Evolutionary conservation across 1,284 basidiomycete species (phyloP).

Genomic region (Fereydounia khargensis): DNA sequence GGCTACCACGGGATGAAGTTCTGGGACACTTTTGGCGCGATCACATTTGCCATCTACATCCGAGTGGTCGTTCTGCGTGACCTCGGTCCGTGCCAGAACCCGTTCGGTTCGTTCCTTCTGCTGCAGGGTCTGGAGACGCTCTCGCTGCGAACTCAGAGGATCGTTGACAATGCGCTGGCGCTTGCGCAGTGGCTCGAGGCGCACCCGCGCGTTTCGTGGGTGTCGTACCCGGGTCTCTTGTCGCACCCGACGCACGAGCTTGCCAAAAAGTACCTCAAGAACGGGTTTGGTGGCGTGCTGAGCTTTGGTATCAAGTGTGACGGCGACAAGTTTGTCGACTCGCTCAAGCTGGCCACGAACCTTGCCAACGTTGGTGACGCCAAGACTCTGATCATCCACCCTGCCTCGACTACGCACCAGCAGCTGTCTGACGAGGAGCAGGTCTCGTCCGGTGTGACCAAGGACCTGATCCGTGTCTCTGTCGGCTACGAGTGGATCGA

Average conservation of each 20-base stretch:
- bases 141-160: constrained; percentile 72
- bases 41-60: constrained; percentile 73
- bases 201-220: constrained; percentile 74
- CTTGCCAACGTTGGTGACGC: constrained; percentile 51
- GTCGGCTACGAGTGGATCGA: constrained; percentile 82
- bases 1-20: constrained; percentile 72
- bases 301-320: constrained; percentile 78
- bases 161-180: constrained; percentile 72
- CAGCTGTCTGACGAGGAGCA: constrained; percentile 74
- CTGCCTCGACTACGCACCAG: constrained; percentile 77
- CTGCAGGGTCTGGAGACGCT: constrained; percentile 84
- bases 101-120: constrained; percentile 79
- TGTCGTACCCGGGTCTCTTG: constrained; percentile 74
- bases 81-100: constrained; percentile 72
- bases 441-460: constrained; percentile 70
- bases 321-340: constrained; percentile 72
- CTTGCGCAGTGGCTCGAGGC: constrained; percentile 73
- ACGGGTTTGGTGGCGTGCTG: constrained; percentile 71
- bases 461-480: constrained; percentile 73
- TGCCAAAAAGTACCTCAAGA: constrained; percentile 62
- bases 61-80: constrained; percentile 75
- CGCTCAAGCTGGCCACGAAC: constrained; percentile 66
- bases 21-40: constrained; percentile 68
- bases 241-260: constrained; percentile 67
- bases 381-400: constrained; percentile 63